Evolutionary conservation across 805 yeast genomes (phyloP).

Genomic region (Candida caryicola): DNA sequence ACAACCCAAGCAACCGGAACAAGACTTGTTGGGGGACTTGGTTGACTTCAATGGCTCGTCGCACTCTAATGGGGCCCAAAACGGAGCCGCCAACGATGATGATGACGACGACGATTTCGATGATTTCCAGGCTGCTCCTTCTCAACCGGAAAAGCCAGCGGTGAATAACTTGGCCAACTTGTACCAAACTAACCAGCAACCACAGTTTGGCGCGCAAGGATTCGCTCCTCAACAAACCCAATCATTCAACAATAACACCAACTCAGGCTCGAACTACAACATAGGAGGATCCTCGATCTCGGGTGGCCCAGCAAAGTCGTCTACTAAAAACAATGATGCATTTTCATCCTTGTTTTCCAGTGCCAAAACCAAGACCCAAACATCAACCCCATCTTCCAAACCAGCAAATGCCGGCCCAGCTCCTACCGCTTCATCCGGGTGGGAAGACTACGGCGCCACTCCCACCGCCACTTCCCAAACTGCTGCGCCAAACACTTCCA

Average conservation of each 20-base stretch:
- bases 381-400: slow-evolving; percentile 11
- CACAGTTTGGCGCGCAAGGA: slow-evolving; percentile 11
- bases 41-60: slow-evolving; percentile 34
- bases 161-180: slow-evolving; percentile 27
- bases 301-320: slow-evolving; percentile 35
- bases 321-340: slow-evolving; percentile 49
- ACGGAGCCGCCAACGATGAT: slow-evolving; percentile 20
- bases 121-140: slow-evolving; percentile 73
- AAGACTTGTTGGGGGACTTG: slow-evolving; percentile 50
- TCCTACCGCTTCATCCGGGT: slow-evolving; percentile 14
- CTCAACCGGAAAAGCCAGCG: slow-evolving; percentile 20
- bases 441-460: slow-evolving; percentile 30
- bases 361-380: slow-evolving; percentile 51
- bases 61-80: neutral
- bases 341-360: slow-evolving; percentile 66
- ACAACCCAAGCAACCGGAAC: slow-evolving; percentile 32
- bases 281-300: slow-evolving; percentile 32
- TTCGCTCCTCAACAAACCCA: slow-evolving; percentile 12
- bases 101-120: slow-evolving; percentile 76
- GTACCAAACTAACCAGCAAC: slow-evolving; percentile 23
- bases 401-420: slow-evolving; percentile 12
- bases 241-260: slow-evolving; percentile 9
- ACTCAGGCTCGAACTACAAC: slow-evolving; percentile 16
- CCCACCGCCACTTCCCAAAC: slow-evolving; percentile 8
- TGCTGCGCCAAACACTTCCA: slow-evolving; percentile 6